These are phyloP conservation scores for Erythrophleum ivorense DNA, from an alignment of 331 rosid species.

Conservation along the genomic window DNA sequence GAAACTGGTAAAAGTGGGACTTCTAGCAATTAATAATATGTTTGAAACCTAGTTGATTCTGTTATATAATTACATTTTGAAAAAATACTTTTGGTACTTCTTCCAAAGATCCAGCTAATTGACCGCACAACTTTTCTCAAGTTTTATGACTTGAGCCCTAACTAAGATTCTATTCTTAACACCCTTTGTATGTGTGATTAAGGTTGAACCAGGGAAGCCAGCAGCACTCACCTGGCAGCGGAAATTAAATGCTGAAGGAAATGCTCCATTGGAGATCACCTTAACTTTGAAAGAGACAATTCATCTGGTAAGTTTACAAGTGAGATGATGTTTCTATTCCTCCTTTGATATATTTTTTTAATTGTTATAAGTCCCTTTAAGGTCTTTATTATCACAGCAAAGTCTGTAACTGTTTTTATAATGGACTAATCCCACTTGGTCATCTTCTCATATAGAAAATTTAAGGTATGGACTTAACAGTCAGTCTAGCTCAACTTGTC, in stretches of 20 bases:
- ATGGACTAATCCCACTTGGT: not conserved
- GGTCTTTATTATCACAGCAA: not conserved
- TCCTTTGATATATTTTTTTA: not conserved
- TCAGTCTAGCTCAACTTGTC: conserved; percentile 27
- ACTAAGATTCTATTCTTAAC: conserved; percentile 12
- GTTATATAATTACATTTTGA: not conserved
- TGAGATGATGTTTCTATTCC: not conserved
- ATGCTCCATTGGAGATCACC: conserved; percentile 43
- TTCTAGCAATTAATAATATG: conserved; percentile 7
- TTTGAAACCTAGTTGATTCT: conserved; percentile 18
- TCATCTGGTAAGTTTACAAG: conserved; percentile 63
- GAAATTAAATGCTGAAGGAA: conserved; percentile 54
- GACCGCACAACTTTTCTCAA: not conserved
- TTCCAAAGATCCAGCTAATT: not conserved
- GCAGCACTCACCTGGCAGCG: conserved; percentile 83
- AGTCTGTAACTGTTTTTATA: not conserved
- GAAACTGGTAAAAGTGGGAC: not conserved
- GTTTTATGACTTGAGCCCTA: conserved; percentile 9
- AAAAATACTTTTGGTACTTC: not conserved
- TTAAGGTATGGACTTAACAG: conserved; percentile 9
- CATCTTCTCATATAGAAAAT: conserved; percentile 10
- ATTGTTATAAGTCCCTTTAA: not conserved
- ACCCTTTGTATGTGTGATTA: conserved; percentile 23
- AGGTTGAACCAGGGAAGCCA: conserved; percentile 73
- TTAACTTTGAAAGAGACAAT: conserved; percentile 62